A percentile compares a stretch with the other conserved stretches of the same genome.
Conservation (phyloP, 805 yeast genomes). For the Yamadazyma takamatsuzukensis region DNA sequence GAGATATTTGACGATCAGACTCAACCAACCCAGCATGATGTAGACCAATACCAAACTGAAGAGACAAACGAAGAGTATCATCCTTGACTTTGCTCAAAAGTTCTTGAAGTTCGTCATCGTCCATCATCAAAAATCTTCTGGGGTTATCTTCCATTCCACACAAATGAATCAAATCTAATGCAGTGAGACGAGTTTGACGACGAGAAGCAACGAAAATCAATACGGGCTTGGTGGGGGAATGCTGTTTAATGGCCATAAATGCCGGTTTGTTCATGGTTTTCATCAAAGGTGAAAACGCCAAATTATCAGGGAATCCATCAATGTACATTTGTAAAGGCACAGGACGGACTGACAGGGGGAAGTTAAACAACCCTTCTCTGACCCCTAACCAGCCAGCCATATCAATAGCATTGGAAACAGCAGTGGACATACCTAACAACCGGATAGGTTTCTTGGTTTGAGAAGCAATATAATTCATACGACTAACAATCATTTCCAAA, state of each 20-base stretch:
- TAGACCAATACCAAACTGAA: constrained; percentile 77
- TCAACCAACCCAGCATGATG: constrained; percentile 84
- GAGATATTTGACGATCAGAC: constrained; percentile 65
- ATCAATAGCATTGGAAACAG: constrained; percentile 81
- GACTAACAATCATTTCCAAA: constrained; percentile 83
- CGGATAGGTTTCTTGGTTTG: constrained; percentile 60
- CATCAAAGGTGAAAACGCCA: constrained; percentile 82
- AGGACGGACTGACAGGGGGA: constrained; percentile 79
- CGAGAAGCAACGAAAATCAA: constrained; percentile 82
- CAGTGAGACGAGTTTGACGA: constrained; percentile 77
- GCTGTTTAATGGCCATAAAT: constrained; percentile 86
- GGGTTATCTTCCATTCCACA: constrained; percentile 81
- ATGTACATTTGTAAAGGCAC: constrained; percentile 85
- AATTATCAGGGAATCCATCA: constrained; percentile 79
- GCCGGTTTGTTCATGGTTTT: constrained; percentile 88
- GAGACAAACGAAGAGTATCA: constrained; percentile 69
- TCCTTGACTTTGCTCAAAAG: constrained; percentile 62
- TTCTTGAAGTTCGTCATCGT: constrained; percentile 56
- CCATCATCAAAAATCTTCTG: constrained; percentile 62
- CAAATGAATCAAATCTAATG: constrained; percentile 70
- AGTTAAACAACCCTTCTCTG: constrained; percentile 69
- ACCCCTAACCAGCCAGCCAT: constrained; percentile 85
- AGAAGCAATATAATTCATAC: constrained; percentile 70
- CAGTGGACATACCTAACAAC: constrained; percentile 76
- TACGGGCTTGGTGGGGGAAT: constrained; percentile 82